Conservation (phyloP, 1,139 yeast genomes). For the Pichia sp. region DNA sequence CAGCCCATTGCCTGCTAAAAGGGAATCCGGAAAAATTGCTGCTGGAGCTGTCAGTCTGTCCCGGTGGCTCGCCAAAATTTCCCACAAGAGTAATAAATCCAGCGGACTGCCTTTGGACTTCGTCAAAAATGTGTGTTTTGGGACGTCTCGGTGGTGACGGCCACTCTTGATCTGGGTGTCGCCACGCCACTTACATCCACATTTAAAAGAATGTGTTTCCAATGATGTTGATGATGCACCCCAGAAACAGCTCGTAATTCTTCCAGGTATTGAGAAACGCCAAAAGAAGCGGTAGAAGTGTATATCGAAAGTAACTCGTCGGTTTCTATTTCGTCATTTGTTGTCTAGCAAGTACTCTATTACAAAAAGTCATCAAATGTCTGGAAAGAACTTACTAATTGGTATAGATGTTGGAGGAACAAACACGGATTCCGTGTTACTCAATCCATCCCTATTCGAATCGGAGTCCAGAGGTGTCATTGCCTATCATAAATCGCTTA, state of each 20-base stretch:
- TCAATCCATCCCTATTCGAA: not conserved
- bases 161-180: too few relatives aligned
- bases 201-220: too few relatives aligned
- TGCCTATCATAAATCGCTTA: conserved; percentile 1
- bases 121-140: not conserved
- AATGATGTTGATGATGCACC: not conserved
- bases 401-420: conserved; percentile 5
- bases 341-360: too few relatives aligned
- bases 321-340: too few relatives aligned
- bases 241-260: not conserved
- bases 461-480: not conserved
- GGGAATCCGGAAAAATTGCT: too few relatives aligned
- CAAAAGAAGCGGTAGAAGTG: too few relatives aligned
- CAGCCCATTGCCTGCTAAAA: not conserved
- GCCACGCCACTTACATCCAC: too few relatives aligned
- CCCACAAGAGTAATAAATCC: not conserved
- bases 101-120: not conserved
- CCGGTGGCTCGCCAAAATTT: not conserved
- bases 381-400: not conserved
- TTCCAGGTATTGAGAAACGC: too few relatives aligned
- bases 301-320: not conserved
- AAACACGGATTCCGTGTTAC: not conserved
- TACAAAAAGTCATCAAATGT: not conserved
- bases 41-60: not conserved
- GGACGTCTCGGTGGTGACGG: too few relatives aligned